phyloP scores from a whole-genome alignment of 805 yeast species.

The Starmerella apis region DNA sequence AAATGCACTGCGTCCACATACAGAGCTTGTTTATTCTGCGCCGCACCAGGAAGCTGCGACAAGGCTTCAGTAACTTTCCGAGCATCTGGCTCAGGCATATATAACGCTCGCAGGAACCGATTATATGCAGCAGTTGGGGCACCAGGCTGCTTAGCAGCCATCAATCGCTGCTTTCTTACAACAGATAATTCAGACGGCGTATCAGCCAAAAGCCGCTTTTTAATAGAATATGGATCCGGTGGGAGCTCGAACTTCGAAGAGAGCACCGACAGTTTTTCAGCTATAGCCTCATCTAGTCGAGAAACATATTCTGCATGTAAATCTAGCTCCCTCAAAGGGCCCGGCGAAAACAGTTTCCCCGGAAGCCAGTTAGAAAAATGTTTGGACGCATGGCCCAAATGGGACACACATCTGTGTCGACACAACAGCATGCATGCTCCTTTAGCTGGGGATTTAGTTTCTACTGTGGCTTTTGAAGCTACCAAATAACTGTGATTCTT shows the following conservation, averaged over 20 bases:
- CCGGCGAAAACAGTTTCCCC: neutral
- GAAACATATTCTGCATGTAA: neutral
- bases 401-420: neutral
- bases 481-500: too few relatives aligned
- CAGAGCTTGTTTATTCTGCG: conserved; percentile 28
- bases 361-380: conserved; percentile 6
- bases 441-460: neutral
- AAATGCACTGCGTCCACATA: conserved; percentile 29
- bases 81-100: neutral
- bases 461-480: too few relatives aligned
- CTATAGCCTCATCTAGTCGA: conserved; percentile 8
- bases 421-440: conserved; percentile 5
- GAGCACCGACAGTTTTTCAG: conserved; percentile 2
- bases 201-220: conserved; percentile 1
- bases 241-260: neutral
- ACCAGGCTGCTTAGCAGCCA: neutral
- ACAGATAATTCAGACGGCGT: neutral
- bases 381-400: neutral
- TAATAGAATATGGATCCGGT: neutral
- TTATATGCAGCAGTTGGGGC: conserved; percentile 3
- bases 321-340: neutral
- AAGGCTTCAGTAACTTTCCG: conserved; percentile 12
- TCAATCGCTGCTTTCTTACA: neutral
- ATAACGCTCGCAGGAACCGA: conserved; percentile 9
- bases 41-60: conserved; percentile 26